Conservation (phyloP, 768 basidiomycete species). For the Asterophora lycoperdoides region DNA sequence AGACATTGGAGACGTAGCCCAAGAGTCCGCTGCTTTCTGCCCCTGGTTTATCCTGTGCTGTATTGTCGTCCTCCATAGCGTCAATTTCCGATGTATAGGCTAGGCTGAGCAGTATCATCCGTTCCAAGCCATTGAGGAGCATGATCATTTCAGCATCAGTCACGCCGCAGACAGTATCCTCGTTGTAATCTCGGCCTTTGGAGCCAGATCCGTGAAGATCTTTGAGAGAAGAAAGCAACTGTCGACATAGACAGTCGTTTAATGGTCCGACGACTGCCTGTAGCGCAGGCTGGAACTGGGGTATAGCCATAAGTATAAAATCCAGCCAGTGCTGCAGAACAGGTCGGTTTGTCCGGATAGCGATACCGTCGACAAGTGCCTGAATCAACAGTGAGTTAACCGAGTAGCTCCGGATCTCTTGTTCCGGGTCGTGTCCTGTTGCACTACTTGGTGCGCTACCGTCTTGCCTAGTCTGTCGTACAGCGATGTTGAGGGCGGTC, state of each 20-base stretch:
- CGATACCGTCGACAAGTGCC: slow-evolving; percentile 78
- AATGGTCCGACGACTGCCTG: slow-evolving; percentile 67
- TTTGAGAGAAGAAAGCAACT: slow-evolving; percentile 52
- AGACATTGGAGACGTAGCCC: slow-evolving; percentile 89
- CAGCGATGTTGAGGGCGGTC: slow-evolving; percentile 32
- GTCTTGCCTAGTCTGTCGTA: slow-evolving; percentile 26
- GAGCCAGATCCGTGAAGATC: slow-evolving; percentile 48
- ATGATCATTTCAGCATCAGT: slow-evolving; percentile 83
- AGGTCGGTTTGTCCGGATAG: slow-evolving; percentile 62
- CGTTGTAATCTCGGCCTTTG: slow-evolving; percentile 30
- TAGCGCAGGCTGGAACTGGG: slow-evolving; percentile 74
- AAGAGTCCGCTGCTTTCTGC: slow-evolving; percentile 66
- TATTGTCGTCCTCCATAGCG: slow-evolving; percentile 53
- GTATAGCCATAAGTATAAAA: slow-evolving; percentile 87
- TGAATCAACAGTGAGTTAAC: slow-evolving; percentile 73
- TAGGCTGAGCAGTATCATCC: slow-evolving; percentile 71
- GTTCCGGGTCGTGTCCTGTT: slow-evolving; percentile 28
- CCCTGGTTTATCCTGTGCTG: slow-evolving; percentile 45
- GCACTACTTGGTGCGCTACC: slow-evolving; percentile 30
- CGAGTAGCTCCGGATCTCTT: slow-evolving; percentile 36
- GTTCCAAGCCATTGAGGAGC: slow-evolving; percentile 80
- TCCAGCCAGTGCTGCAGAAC: slow-evolving; percentile 96
- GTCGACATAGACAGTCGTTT: slow-evolving; percentile 73
- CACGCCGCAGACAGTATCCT: slow-evolving; percentile 44
- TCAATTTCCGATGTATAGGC: slow-evolving; percentile 49